Percentiles rank a stretch among this genome's conserved stretches.
These are phyloP conservation scores for Pharnaceum exiguum DNA, from an alignment of 148 eudicot species.

Conservation along the genomic window DNA sequence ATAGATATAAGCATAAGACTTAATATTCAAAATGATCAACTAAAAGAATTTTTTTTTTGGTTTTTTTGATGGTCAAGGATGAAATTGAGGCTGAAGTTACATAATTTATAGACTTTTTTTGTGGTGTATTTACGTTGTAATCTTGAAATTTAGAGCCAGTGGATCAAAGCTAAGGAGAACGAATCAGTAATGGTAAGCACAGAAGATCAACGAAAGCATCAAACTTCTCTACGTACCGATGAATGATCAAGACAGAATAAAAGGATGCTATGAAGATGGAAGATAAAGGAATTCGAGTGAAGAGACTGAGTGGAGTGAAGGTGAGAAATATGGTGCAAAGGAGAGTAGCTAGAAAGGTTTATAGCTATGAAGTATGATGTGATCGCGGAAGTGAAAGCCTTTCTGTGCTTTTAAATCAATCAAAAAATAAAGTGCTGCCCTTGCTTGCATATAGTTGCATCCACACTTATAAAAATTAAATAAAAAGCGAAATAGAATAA, in stretches of 20 bases:
- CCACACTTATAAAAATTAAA: no score
- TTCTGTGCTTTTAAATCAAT: conserved; percentile 7
- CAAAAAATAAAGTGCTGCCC: conserved; percentile 2
- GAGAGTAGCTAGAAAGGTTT: neutral
- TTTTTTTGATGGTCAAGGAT: conserved; percentile 15
- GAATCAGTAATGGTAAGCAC: neutral
- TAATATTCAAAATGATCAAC: neutral
- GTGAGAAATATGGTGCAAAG: neutral
- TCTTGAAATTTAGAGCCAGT: conserved; percentile 26
- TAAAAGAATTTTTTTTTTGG: conserved; percentile 12
- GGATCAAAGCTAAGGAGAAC: neutral
- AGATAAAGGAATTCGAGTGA: neutral
- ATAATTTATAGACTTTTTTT: conserved; percentile 44
- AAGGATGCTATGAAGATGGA: neutral
- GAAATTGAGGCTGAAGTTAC: conserved; percentile 27
- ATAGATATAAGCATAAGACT: conserved; percentile 12
- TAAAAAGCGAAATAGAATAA: no score
- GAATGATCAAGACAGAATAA: no score
- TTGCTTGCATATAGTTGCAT: no score
- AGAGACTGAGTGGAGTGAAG: no score
- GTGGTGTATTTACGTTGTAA: conserved; percentile 36
- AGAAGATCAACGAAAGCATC: neutral
- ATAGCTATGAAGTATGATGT: neutral
- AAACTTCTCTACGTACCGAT: neutral
- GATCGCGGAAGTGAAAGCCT: neutral